phyloP scores from a whole-genome alignment of 345 rosid species.

The Gossypium bickii region DNA sequence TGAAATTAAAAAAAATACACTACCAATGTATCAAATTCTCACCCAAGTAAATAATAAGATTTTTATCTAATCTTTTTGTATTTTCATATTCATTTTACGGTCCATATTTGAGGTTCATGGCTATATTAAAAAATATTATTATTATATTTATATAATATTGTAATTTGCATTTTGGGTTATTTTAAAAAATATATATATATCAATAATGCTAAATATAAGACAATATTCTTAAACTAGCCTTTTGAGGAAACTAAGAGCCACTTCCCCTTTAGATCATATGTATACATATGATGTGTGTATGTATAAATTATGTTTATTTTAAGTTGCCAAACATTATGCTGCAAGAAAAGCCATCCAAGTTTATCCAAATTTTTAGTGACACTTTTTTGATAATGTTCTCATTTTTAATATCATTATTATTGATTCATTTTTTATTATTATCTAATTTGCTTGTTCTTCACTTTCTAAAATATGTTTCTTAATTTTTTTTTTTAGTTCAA shows the following conservation, averaged over 20 bases:
- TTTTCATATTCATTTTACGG: no score
- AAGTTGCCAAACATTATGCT: no score
- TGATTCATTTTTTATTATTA: not conserved
- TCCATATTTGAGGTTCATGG: rapidly evolving
- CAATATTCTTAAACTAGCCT: not conserved
- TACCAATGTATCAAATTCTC: no score
- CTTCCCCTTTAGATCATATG: not conserved
- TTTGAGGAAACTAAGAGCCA: constrained; percentile 7
- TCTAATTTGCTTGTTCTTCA: not conserved
- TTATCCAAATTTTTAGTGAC: not conserved
- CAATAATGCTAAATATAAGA: not conserved
- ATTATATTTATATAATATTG: no score
- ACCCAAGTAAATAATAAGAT: no score
- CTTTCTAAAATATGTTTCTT: not conserved
- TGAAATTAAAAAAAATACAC: no score
- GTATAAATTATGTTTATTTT: no score
- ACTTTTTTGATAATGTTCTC: not conserved
- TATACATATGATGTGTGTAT: not conserved
- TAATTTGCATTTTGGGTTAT: no score
- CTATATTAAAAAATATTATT: no score
- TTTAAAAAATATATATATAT: no score
- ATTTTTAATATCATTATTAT: not conserved
- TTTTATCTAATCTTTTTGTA: no score
- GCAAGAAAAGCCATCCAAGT: no score
- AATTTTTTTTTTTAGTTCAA: not conserved